These are phyloP conservation scores for Dactylonectria macrodidyma DNA, from an alignment of 2,329 filamentous ascomycete species.

Conservation along the genomic window DNA sequence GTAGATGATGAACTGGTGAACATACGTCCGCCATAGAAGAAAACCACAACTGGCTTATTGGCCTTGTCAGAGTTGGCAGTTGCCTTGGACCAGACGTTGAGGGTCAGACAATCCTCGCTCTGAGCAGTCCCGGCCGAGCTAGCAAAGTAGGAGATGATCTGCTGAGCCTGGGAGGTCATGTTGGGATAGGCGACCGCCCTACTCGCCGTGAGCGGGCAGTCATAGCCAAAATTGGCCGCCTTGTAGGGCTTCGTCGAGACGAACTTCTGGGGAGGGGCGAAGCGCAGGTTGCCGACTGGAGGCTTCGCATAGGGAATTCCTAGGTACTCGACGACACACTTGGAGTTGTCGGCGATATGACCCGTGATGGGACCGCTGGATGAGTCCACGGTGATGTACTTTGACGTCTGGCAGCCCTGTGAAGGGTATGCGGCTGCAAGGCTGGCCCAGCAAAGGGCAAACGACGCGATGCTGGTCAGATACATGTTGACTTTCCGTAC, in stretches of 20 bases:
- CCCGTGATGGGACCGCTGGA: constrained; percentile 54
- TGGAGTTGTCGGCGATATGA: constrained; percentile 48
- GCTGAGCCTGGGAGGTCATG: constrained; percentile 39
- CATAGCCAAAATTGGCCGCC: constrained; percentile 34
- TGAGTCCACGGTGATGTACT: constrained; percentile 48
- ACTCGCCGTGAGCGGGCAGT: constrained; percentile 38
- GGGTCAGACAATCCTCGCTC: constrained; percentile 43
- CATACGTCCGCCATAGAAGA: constrained; percentile 44
- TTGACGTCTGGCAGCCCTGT: constrained; percentile 28
- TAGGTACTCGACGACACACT: constrained; percentile 55
- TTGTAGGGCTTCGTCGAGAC: constrained; percentile 22
- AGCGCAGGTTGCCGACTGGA: constrained; percentile 55
- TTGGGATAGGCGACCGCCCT: constrained; percentile 39
- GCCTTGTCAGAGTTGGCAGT: constrained; percentile 32
- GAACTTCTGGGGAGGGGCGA: constrained; percentile 52
- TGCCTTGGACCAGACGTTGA: constrained; percentile 42
- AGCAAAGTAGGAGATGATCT: constrained; percentile 41
- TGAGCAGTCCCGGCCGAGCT: constrained; percentile 35
- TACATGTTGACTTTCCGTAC: constrained; percentile 24
- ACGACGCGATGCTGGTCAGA: constrained; percentile 4
- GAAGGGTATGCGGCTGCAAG: constrained; percentile 25
- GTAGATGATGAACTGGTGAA: fast-evolving
- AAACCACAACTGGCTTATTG: constrained; percentile 41
- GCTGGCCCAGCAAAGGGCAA: constrained; percentile 35
- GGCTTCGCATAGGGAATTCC: constrained; percentile 59